Percentiles rank a stretch among this genome's conserved stretches.
These are phyloP conservation scores for Grosmannia huntii DNA, from an alignment of 2,329 filamentous ascomycete species.

Conservation along the genomic window DNA sequence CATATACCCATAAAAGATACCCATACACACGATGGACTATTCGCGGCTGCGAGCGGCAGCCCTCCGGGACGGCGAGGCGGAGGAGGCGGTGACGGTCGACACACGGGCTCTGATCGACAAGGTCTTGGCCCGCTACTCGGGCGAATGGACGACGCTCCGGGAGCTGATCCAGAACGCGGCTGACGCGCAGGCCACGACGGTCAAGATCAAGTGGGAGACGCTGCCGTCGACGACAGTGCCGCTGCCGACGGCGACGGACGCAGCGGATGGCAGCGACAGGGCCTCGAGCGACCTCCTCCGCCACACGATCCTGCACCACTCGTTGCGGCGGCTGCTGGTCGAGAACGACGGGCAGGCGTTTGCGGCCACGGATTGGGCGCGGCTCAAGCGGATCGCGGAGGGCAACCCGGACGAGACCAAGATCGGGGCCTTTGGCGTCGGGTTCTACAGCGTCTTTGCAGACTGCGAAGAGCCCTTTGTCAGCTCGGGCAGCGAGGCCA, in stretches of 20 bases:
- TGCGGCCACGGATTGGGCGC: conserved; percentile 79
- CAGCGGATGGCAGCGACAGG: background rate
- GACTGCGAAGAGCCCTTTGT: conserved; percentile 98
- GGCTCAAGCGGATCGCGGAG: conserved; percentile 94
- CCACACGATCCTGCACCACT: conserved; percentile 75
- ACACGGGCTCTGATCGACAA: conserved; percentile 96
- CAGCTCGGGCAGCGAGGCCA: conserved; percentile 79
- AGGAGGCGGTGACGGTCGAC: conserved; percentile 96
- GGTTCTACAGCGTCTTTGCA: conserved; percentile 96
- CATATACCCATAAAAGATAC: background rate
- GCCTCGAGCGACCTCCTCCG: conserved; percentile 54
- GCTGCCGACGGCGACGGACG: conserved; percentile 36
- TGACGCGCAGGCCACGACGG: conserved; percentile 81
- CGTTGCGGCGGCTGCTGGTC: conserved; percentile 73
- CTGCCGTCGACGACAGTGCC: conserved; percentile 69
- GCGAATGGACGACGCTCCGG: conserved; percentile 82
- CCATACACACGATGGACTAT: conserved; percentile 46
- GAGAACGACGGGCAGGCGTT: conserved; percentile 88
- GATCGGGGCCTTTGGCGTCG: conserved; percentile 95
- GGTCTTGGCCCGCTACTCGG: conserved; percentile 88
- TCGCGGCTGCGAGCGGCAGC: conserved; percentile 74
- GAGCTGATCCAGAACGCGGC: conserved; percentile 98
- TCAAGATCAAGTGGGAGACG: conserved; percentile 87
- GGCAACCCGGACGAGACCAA: conserved; percentile 98
- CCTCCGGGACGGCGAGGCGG: conserved; percentile 72